Conservation (phyloP, 306 rosid species). For the Rosa chinensis region DNA sequence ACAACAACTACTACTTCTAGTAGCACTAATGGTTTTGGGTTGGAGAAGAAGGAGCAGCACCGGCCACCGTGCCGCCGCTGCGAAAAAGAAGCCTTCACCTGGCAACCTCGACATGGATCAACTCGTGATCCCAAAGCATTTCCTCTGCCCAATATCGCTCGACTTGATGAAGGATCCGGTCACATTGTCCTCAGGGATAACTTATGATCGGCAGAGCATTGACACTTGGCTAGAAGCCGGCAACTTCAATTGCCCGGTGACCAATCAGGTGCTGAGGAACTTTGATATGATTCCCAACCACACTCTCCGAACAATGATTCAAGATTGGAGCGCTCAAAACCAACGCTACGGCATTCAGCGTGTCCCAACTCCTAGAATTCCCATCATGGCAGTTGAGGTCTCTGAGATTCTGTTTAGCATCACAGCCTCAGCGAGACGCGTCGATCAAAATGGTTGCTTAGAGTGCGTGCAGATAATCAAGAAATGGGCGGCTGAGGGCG, state of each 20-base stretch:
- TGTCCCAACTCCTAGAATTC: constrained; percentile 65
- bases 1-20: too few relatives aligned
- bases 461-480: constrained; percentile 42
- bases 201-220: constrained; percentile 65
- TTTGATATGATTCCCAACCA: constrained; percentile 72
- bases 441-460: constrained; percentile 44
- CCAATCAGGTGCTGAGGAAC: constrained; percentile 49
- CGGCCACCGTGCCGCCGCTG: constrained; percentile 10
- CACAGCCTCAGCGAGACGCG: constrained; percentile 16
- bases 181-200: constrained; percentile 73
- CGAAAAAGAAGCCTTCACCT: constrained; percentile 10
- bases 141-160: constrained; percentile 63
- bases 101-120: constrained; percentile 30
- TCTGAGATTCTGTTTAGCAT: constrained; percentile 34
- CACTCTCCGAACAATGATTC: constrained; percentile 58
- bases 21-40: constrained; percentile 47
- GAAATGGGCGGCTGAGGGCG: constrained; percentile 57
- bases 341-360: constrained; percentile 52
- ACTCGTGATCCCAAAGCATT: constrained; percentile 54
- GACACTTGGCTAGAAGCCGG: constrained; percentile 75
- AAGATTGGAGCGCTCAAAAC: constrained; percentile 73
- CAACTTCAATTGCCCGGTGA: constrained; percentile 60
- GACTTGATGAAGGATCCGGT: constrained; percentile 86
- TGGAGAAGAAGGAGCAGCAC: constrained; percentile 47
- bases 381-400: constrained; percentile 44